Percentiles rank a stretch among this genome's conserved stretches.
Evolutionary conservation across 179 eudicot species (phyloP).

Genomic region (Beta lomatogona): DNA sequence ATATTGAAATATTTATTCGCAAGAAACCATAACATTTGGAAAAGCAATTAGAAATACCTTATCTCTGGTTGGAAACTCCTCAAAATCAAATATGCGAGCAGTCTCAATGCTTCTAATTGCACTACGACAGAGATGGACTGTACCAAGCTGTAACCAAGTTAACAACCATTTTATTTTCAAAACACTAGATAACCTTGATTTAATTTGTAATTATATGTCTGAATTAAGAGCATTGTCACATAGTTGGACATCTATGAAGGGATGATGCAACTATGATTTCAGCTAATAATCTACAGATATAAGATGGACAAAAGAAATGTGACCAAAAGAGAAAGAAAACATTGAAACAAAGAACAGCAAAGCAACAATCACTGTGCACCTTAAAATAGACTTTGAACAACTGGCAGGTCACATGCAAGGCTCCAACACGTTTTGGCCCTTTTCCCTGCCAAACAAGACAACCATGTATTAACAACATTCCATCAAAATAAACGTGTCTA

Average conservation of each 20-base stretch:
- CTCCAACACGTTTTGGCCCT: constrained; percentile 98
- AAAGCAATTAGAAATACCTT: constrained; percentile 44
- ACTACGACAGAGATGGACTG: constrained; percentile 96
- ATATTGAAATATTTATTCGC: background rate
- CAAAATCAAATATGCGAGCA: constrained; percentile 97
- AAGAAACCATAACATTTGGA: background rate
- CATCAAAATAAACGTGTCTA: background rate
- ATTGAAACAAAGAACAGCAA: constrained; percentile 10
- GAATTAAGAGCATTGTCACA: background rate
- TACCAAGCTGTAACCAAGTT: constrained; percentile 65
- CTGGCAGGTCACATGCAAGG: constrained; percentile 93
- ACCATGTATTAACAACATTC: background rate
- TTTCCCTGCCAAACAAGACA: constrained; percentile 59
- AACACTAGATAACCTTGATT: background rate
- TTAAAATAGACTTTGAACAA: constrained; percentile 92
- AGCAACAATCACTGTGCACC: constrained; percentile 38
- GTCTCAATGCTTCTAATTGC: constrained; percentile 98
- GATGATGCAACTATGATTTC: background rate
- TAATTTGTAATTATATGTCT: background rate
- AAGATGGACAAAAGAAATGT: background rate
- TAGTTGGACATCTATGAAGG: background rate
- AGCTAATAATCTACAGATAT: background rate
- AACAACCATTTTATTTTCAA: background rate
- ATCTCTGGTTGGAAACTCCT: constrained; percentile 94
- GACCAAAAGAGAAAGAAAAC: background rate